phyloP scores from a whole-genome alignment of 2,329 filamentous ascomycete species.

The Xylariaceae sp. region DNA sequence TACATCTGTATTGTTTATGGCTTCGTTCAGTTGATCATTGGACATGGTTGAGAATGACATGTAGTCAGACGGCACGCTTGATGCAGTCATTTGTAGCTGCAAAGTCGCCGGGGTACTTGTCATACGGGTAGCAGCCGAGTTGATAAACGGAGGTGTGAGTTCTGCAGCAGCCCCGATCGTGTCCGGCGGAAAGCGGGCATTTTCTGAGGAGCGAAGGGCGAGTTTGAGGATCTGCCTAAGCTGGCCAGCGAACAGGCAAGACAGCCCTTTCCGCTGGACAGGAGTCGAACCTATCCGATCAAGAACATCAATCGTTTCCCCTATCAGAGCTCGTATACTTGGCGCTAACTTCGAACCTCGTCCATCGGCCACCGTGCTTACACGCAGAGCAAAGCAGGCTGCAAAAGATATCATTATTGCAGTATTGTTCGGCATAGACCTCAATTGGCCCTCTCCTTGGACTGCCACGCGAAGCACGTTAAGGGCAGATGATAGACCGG shows the following conservation, averaged over 20 bases:
- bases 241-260: constrained; percentile 57
- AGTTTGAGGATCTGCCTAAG: constrained; percentile 47
- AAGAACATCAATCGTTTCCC: constrained; percentile 66
- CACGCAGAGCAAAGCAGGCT: constrained; percentile 64
- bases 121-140: constrained; percentile 19
- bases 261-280: constrained; percentile 64
- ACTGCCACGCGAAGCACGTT: constrained; percentile 73
- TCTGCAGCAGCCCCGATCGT: constrained; percentile 18
- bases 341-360: constrained; percentile 57
- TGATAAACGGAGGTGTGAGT: constrained; percentile 19
- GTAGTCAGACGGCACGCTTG: constrained; percentile 27
- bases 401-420: constrained; percentile 78
- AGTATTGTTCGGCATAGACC: constrained; percentile 77
- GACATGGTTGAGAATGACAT: constrained; percentile 36
- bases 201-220: constrained; percentile 29
- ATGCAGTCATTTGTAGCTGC: constrained; percentile 24
- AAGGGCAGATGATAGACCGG: constrained; percentile 68
- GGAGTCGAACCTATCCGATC: constrained; percentile 67
- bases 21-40: constrained; percentile 34
- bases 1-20: constrained; percentile 34
- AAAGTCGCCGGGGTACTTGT: constrained; percentile 19
- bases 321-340: constrained; percentile 62
- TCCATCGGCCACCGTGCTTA: constrained; percentile 58
- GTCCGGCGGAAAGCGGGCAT: constrained; percentile 18
- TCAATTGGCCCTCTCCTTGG: constrained; percentile 66